A percentile compares a stretch with the other conserved stretches of the same genome.
These are phyloP conservation scores for Przewalskia tangutica DNA, from an alignment of 257 asterid genomes.

Conservation along the genomic window DNA sequence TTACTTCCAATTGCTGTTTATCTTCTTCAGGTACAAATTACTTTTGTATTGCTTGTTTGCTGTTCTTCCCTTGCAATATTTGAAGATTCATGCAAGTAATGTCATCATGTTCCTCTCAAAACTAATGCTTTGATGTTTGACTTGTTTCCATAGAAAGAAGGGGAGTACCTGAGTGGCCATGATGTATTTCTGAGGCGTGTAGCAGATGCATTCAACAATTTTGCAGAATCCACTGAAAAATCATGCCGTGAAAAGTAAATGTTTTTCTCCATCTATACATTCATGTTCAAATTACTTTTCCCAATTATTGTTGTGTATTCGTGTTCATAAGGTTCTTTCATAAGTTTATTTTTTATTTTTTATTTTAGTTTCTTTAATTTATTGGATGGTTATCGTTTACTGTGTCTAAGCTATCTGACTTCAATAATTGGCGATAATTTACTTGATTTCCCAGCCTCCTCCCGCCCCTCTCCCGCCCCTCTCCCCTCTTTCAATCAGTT, in stretches of 20 bases:
- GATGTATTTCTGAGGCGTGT: constrained; percentile 82
- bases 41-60: neutral
- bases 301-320: neutral
- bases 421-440: neutral
- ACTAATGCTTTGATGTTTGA: constrained; percentile 10
- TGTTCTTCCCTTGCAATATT: neutral
- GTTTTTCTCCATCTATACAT: constrained; percentile 7
- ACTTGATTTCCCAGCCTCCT: neutral
- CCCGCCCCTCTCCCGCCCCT: neutral
- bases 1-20: constrained; percentile 87
- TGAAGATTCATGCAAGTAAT: neutral
- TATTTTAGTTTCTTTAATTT: neutral
- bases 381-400: neutral
- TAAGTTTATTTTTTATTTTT: neutral
- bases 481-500: neutral
- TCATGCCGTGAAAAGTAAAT: constrained; percentile 84
- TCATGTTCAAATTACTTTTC: constrained; percentile 10
- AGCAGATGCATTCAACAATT: constrained; percentile 76
- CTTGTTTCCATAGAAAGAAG: constrained; percentile 64
- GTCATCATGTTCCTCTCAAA: constrained; percentile 14
- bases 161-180: constrained; percentile 85
- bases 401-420: neutral
- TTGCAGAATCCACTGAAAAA: constrained; percentile 85
- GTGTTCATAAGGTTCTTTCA: constrained; percentile 1
- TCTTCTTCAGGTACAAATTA: constrained; percentile 78